phyloP scores from a whole-genome alignment of 306 rosid species.

The Sophora flavescens region DNA sequence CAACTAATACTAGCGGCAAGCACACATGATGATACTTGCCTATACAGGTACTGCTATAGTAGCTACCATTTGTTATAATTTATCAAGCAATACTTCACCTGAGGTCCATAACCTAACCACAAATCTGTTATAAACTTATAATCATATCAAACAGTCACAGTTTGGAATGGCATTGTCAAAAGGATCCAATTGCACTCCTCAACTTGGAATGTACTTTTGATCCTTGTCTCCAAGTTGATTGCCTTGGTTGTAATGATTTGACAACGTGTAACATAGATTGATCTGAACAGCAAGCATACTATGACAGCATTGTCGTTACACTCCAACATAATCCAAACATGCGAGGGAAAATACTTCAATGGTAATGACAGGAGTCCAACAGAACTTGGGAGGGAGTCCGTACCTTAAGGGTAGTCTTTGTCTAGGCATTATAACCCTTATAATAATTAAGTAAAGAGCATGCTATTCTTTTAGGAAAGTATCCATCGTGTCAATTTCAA shows the following conservation, averaged over 20 bases:
- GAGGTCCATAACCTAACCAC: neutral
- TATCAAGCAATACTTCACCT: neutral
- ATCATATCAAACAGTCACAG: neutral
- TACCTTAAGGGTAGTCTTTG: neutral
- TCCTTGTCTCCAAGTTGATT: neutral
- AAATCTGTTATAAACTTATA: neutral
- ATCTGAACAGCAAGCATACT: neutral
- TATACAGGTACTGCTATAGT: neutral
- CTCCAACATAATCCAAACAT: neutral
- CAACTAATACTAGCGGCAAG: neutral
- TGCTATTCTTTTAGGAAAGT: neutral
- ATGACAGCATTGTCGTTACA: neutral
- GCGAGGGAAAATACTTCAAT: slow-evolving; percentile 7
- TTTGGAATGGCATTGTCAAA: neutral
- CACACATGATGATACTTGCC: neutral
- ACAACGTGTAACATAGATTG: neutral
- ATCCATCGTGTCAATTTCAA: slow-evolving; percentile 30
- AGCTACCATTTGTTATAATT: too few species aligned
- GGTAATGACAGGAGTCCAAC: slow-evolving; percentile 9
- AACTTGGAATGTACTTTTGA: neutral
- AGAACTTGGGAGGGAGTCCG: neutral
- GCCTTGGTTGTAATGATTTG: neutral
- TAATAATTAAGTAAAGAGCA: neutral
- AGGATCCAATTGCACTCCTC: neutral
- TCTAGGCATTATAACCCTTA: slow-evolving; percentile 15